phyloP scores from a whole-genome alignment of 192 early-diverging fungal genomes.

The Mortierella hygrophila region DNA sequence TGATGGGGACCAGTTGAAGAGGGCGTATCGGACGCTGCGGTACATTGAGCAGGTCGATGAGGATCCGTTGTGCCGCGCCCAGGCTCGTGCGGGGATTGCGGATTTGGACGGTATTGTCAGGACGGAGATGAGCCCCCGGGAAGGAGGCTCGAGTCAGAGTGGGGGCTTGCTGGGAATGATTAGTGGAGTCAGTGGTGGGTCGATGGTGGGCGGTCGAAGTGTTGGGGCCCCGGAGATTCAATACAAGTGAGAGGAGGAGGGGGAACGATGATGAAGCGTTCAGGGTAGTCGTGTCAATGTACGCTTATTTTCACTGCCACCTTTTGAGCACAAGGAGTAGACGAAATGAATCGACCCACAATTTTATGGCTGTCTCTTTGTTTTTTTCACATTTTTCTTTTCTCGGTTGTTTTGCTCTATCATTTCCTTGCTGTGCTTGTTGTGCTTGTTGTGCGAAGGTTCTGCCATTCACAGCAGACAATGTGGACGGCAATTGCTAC shows the following conservation, averaged over 20 bases:
- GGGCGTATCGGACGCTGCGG: constrained; percentile 68
- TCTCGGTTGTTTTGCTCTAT: neutral
- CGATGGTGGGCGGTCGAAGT: neutral
- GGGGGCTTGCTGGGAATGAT: neutral
- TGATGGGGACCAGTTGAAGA: constrained; percentile 69
- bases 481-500: neutral
- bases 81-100: constrained; percentile 77
- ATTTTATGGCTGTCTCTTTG: too few species aligned
- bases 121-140: constrained; percentile 21
- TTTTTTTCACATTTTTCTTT: neutral
- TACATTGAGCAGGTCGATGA: constrained; percentile 74
- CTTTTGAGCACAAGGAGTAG: neutral
- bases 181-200: neutral
- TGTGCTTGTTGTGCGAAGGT: neutral
- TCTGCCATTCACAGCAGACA: neutral
- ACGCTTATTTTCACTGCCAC: neutral
- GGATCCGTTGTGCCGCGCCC: constrained; percentile 78
- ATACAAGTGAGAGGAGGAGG: constrained; percentile 19
- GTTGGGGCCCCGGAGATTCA: constrained; percentile 5
- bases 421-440: neutral
- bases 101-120: constrained; percentile 77
- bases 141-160: neutral
- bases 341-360: neutral
- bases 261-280: neutral
- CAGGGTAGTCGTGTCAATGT: neutral